Percentiles rank a stretch among this genome's conserved stretches.
Evolutionary conservation across 331 rosid genomes (phyloP).

Genomic region (Rhamnella rubrinervis): DNA sequence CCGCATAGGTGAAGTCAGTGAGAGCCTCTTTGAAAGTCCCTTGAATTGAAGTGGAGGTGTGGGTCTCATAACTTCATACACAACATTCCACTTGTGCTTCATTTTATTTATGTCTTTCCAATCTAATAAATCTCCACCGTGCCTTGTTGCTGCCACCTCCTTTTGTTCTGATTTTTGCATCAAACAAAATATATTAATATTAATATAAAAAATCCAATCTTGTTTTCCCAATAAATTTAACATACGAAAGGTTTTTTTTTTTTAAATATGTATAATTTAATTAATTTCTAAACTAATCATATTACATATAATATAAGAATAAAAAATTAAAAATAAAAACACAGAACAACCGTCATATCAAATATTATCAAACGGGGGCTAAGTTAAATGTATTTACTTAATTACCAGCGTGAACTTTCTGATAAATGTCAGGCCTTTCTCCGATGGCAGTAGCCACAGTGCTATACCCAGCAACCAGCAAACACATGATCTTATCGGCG

Average conservation of each 20-base stretch:
- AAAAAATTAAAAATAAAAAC: too few relatives aligned
- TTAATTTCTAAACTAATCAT: too few relatives aligned
- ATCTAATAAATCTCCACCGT: slow-evolving; percentile 22
- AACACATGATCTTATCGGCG: slow-evolving; percentile 41
- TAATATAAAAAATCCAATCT: neutral
- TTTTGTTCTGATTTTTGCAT: slow-evolving; percentile 26
- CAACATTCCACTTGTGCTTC: slow-evolving; percentile 34
- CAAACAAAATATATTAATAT: too few relatives aligned
- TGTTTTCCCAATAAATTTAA: neutral
- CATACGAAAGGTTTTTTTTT: too few relatives aligned
- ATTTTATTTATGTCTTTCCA: slow-evolving; percentile 40
- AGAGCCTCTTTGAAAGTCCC: slow-evolving; percentile 37
- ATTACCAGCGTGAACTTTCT: slow-evolving; percentile 34
- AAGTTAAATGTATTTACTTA: neutral
- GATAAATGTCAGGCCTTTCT: slow-evolving; percentile 32
- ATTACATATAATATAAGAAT: too few relatives aligned
- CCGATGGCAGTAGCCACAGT: slow-evolving; percentile 45
- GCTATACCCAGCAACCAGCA: slow-evolving; percentile 40
- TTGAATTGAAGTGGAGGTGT: slow-evolving; percentile 39
- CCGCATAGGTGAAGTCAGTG: slow-evolving; percentile 31
- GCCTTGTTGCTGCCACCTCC: slow-evolving; percentile 25
- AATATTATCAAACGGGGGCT: too few relatives aligned
- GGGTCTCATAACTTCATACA: slow-evolving; percentile 35
- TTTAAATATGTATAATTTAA: too few relatives aligned
- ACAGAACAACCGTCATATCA: too few relatives aligned